phyloP scores from a whole-genome alignment of 2,329 filamentous ascomycete species.

The Diaporthe sp. region DNA sequence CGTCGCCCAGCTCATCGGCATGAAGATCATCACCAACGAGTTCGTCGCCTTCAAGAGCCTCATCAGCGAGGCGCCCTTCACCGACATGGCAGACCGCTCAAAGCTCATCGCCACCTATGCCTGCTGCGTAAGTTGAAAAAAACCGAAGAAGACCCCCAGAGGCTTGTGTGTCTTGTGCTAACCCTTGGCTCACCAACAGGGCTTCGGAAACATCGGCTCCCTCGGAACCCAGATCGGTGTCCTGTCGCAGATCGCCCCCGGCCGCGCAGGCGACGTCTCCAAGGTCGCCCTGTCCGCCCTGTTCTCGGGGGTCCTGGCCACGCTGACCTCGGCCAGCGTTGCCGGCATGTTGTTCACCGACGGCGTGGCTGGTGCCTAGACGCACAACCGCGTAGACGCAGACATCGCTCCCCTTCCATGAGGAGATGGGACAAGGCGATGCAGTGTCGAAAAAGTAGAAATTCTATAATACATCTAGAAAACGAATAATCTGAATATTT shows the following conservation, averaged over 20 bases:
- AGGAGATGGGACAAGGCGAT: too few species aligned
- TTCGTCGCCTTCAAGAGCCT: conserved; percentile 78
- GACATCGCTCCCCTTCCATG: background rate
- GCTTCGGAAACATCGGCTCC: conserved; percentile 88
- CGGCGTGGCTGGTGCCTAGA: conserved; percentile 38
- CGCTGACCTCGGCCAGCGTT: conserved; percentile 82
- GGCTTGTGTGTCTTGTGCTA: background rate
- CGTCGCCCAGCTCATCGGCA: conserved; percentile 81
- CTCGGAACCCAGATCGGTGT: conserved; percentile 93
- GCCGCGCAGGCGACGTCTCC: conserved; percentile 81
- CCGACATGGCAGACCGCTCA: conserved; percentile 76
- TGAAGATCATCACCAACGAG: conserved; percentile 90
- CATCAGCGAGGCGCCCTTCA: conserved; percentile 65
- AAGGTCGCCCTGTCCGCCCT: conserved; percentile 83
- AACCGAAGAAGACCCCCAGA: conserved; percentile 43
- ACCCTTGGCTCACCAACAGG: conserved; percentile 49
- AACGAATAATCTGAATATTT: conserved; percentile 9
- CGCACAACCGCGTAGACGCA: background rate
- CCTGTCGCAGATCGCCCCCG: conserved; percentile 83
- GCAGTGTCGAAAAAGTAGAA: background rate
- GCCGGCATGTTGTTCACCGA: conserved; percentile 81
- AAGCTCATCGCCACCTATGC: conserved; percentile 88
- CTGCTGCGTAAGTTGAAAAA: conserved; percentile 73
- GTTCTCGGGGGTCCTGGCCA: conserved; percentile 82
- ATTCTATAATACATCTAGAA: conserved; percentile 13